Base-by-base conservation (phyloP, 1,284 basidiomycete genomes). In the Quambalaria eucalypti region DNA sequence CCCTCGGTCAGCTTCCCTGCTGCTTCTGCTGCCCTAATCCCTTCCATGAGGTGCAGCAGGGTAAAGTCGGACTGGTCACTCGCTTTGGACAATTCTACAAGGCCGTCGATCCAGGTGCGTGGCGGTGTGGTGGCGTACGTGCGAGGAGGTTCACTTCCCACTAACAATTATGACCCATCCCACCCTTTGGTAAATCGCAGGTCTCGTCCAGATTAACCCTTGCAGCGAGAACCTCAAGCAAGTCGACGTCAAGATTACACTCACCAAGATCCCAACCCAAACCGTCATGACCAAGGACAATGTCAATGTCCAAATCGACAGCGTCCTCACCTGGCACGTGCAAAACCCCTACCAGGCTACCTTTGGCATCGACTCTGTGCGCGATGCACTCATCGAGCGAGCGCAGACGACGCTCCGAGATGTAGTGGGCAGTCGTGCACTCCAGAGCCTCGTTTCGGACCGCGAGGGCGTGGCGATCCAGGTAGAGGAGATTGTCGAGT, bases 401-500 rank as follows among this genome's bases (percentile, higher is more conserved):
- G 89, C 92, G 1, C 91, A 96, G 78, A 96, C 92, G 1, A 97
- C 92, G 9, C 82, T 97, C 19, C 85, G 92, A 42, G 89, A 95
- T 68, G 91, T 96, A 68, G 90, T 95, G 19, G 91, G 91, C 65
- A 88, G 88, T 8, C 86, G 90, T 40, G 65, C 68, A 21, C 74
- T 82, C 26, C 81, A 82, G 64, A 76, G 71, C 25, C 76, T 82
- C 51, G 77, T 81, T 21, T 79, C 80, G 4, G 92, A 97, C 78
- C 87, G 93, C 62, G 93, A 97, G 74, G 90, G 88, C 55, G 90
- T 97, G 61, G 93, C 92, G 2, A 86, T 87, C 69, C 92, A 96
- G 77, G 92, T 96, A 55, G 90, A 89, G 48, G 90, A 93, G 76
- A 93, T 96, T 56, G 88, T 95, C 71, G 64, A 74, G 49, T 51